Base-by-base conservation (phyloP, 495 filamentous ascomycete species). In the Pyrenula massariospora region DNA sequence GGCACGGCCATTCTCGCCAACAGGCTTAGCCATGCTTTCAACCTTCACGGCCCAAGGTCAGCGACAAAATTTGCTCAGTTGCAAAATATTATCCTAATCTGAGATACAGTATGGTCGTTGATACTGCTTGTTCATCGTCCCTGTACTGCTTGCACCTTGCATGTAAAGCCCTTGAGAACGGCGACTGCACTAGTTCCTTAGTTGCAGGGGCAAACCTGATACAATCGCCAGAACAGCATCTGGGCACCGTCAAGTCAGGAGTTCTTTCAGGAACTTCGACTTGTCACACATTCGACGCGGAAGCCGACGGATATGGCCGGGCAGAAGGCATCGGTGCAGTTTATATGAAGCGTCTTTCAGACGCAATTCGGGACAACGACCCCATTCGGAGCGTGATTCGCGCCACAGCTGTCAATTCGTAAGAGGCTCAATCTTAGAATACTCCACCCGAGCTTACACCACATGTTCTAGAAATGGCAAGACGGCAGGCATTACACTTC, bases 251-350 rank as follows among this genome's bases (percentile, higher is more conserved):
- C 24, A 71, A 71, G 24, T 59, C 64, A 1, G 72, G 75, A 11
- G 66, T 76, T 48, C 60, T 77, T 5, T 76, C 71, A 1, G 64
- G 65, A 3, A 68, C 65, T 12, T 68, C 68, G 2, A 64, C 65
- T 10, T 80, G 75, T 58, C 64, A 70, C 31, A 76, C 69, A 2
- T 75, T 74, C 20, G 68, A 77, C 48, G 57, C 58, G 19, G 58
- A 67, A 24, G 84, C 77, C 3, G 76, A 79, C 53, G 84, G 84
- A 0, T 86, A 84, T 60, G 78, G 66, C 0, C 72, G 81, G 22
- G 84, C 75, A 19, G 84, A 86, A 55, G 83, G 77, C 5, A 68
- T 78, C 49, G 74, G 68, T 36, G 71, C 73, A 52, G 53, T 87
- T 0, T 66, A 79, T 24, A 58, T 87, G 36, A 86, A 84, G 66